These are phyloP conservation scores for Chaetomium fimeti DNA, from an alignment of 495 filamentous ascomycete genomes.

Conservation along the genomic window DNA sequence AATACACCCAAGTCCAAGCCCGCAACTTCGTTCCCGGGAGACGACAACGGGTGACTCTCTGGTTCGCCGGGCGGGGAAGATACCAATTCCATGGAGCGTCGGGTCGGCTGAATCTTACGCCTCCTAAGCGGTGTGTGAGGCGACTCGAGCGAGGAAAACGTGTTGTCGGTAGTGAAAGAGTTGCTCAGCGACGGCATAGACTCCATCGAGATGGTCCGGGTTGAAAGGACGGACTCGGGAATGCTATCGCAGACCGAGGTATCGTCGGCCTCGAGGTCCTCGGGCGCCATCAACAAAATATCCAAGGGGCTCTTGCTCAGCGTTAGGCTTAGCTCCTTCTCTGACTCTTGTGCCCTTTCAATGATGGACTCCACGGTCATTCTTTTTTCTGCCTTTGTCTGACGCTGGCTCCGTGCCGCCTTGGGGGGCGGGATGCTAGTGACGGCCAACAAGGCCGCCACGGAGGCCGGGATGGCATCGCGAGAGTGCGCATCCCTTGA, in stretches of 20 bases:
- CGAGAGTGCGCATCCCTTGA: conserved; percentile 45
- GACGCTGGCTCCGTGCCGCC: conserved; percentile 29
- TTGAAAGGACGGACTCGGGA: conserved; percentile 42
- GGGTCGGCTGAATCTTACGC: conserved; percentile 40
- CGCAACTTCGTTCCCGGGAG: conserved; percentile 37
- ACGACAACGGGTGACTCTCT: conserved; percentile 51
- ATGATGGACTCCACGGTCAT: conserved; percentile 54
- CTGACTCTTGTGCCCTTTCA: conserved; percentile 47
- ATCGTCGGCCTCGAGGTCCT: conserved; percentile 53
- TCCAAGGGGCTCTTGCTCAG: conserved; percentile 52
- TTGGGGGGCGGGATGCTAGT: conserved; percentile 57
- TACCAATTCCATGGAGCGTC: conserved; percentile 46
- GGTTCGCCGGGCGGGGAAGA: conserved; percentile 42
- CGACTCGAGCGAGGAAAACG: conserved; percentile 43
- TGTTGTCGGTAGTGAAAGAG: conserved; percentile 42
- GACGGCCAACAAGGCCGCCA: conserved; percentile 58
- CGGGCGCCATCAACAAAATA: conserved; percentile 54
- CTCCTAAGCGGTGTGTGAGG: conserved; percentile 40
- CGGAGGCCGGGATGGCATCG: conserved; percentile 55
- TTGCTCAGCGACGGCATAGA: conserved; percentile 49
- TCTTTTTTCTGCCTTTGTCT: conserved; percentile 34
- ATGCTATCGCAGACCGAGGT: conserved; percentile 46
- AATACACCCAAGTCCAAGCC: conserved; percentile 51
- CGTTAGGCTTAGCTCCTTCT: conserved; percentile 50
- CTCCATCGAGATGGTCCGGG: conserved; percentile 48